Percentiles rank a stretch among this genome's conserved stretches.
These are phyloP conservation scores for Ilyonectria sp. DNA, from an alignment of 2,329 filamentous ascomycete species.

Conservation along the genomic window DNA sequence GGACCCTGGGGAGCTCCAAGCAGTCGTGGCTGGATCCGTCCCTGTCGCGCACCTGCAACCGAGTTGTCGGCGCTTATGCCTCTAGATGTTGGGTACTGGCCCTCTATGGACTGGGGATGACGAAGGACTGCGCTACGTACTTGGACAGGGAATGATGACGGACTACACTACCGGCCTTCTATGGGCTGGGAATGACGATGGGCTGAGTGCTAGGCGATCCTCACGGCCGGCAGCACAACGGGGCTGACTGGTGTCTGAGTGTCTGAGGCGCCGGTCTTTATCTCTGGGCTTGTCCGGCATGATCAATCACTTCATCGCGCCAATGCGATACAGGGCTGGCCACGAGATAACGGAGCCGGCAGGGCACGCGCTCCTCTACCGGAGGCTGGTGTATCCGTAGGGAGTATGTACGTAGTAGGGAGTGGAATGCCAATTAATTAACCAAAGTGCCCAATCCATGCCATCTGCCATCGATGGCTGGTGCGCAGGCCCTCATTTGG, in stretches of 20 bases:
- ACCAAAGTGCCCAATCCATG: background rate
- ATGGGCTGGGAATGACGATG: background rate
- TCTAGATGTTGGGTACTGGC: background rate
- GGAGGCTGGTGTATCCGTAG: slow-evolving; percentile 4
- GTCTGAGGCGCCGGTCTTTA: background rate
- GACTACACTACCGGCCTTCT: background rate
- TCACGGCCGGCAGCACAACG: background rate
- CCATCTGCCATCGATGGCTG: background rate
- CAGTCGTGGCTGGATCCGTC: background rate
- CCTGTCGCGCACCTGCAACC: background rate
- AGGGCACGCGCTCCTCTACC: background rate
- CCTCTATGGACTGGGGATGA: slow-evolving; percentile 5
- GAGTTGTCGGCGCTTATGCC: slow-evolving; percentile 8
- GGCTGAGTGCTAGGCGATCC: background rate
- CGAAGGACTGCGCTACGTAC: background rate
- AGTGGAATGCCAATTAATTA: background rate
- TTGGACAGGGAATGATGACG: background rate
- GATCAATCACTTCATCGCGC: background rate
- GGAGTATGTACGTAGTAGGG: too few species aligned
- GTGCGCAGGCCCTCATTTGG: slow-evolving; percentile 10
- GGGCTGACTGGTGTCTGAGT: background rate
- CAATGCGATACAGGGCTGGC: background rate
- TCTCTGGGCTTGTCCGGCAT: background rate
- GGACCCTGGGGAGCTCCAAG: background rate
- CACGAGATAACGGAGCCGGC: background rate